Evolutionary conservation across 208 protist species (phyloP), one percentile per base, ranked within the genome.

Genomic region (Polymyxa betae): DNA sequence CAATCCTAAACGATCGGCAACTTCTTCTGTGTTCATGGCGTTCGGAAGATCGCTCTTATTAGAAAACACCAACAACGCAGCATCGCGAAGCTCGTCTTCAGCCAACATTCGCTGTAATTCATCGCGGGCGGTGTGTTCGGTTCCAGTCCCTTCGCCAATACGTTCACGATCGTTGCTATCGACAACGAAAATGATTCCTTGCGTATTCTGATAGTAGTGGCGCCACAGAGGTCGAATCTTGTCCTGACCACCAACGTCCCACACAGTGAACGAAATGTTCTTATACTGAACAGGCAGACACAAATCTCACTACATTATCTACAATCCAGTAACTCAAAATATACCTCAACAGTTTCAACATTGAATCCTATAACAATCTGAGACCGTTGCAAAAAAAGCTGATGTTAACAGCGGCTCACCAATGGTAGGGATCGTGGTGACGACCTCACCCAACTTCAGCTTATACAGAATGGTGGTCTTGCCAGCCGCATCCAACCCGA

Each of bases 31-130:
- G 92, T 94, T 96, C 96, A 99, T 98, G 12, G 98, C 97, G 92
- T 99, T 98, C 43, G 98, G 97, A 44, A 99, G 92, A 95, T 99
- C 98, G 94, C 99, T 97, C 94, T 99, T 99, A 96, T 99, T 99
- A 12, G 98, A 98, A 89, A 99, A 99, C 0, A 99, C 97, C 1
- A 99, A 95, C 10, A 99, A 93, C 0, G 96, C 92, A 1, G 97
- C 97, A 89, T 98, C 97, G 82, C 96, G 94, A 24, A 99, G 96
- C 93, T 99, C 97, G 88, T 99, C 97, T 93, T 99, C 98, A 1
- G 94, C 92, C n/a, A 99, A 91, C 95, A 99, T 97, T 90, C 96
- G 97, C 87, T 98, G 95, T 87, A 95, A 91, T 92, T 95, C 94
- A 43, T 94, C 94, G 45, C 64, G 64, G 41, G 90, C 90, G 54